Evolutionary conservation across 768 basidiomycete genomes (phyloP).

Genomic region (Chiua virens): DNA sequence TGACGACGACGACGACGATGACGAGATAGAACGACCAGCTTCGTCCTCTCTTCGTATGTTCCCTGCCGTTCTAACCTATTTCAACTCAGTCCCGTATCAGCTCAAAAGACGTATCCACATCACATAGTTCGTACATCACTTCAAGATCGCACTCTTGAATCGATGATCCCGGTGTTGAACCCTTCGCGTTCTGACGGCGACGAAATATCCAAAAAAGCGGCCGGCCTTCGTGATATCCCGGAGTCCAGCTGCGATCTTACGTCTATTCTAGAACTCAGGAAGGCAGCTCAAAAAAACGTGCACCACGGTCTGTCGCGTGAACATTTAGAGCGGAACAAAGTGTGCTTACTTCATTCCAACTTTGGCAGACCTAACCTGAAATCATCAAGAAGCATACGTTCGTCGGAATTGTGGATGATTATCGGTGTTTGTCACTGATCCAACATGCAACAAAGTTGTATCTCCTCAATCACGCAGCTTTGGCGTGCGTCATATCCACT

Average conservation of each 20-base stretch:
- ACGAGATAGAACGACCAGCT: slow-evolving; percentile 29
- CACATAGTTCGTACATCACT: slow-evolving; percentile 91
- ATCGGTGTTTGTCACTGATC: slow-evolving; percentile 73
- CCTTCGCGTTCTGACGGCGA: slow-evolving; percentile 43
- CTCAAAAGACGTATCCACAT: slow-evolving; percentile 66
- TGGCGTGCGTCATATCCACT: slow-evolving; percentile 61
- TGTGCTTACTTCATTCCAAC: neutral
- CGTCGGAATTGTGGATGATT: slow-evolving; percentile 84
- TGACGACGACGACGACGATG: slow-evolving; percentile 34
- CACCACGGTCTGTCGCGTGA: slow-evolving; percentile 60
- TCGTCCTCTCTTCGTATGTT: slow-evolving; percentile 26
- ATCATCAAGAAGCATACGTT: slow-evolving; percentile 87
- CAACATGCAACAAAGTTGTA: slow-evolving; percentile 90
- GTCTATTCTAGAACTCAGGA: slow-evolving; percentile 69
- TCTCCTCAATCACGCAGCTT: slow-evolving; percentile 78
- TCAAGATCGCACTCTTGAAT: slow-evolving; percentile 88
- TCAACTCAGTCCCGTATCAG: slow-evolving; percentile 11
- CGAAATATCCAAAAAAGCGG: slow-evolving; percentile 14
- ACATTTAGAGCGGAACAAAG: neutral
- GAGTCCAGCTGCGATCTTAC: slow-evolving; percentile 77
- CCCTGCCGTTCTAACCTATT: neutral
- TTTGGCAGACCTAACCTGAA: slow-evolving; percentile 68
- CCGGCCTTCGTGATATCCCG: slow-evolving; percentile 53
- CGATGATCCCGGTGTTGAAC: slow-evolving; percentile 80
- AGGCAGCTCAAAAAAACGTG: slow-evolving; percentile 53